These are phyloP conservation scores for Aspergillus pseudoglaucus DNA, from an alignment of 2,329 filamentous ascomycete species.

Conservation along the genomic window DNA sequence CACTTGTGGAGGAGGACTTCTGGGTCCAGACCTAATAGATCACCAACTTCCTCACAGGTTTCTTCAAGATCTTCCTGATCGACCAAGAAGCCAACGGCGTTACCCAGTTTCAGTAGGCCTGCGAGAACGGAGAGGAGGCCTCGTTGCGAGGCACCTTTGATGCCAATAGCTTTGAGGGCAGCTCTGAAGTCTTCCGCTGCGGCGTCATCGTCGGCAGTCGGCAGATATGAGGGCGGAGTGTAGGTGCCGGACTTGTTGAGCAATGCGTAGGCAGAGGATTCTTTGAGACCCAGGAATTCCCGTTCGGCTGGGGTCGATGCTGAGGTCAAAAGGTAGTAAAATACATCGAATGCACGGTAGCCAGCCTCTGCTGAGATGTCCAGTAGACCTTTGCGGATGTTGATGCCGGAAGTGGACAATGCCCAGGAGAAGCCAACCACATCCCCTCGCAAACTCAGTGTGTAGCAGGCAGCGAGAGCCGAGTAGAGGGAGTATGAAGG, in stretches of 20 bases:
- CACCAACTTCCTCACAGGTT: constrained; percentile 83
- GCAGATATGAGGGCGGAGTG: constrained; percentile 76
- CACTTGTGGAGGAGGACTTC: constrained; percentile 73
- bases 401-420: constrained; percentile 79
- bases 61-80: constrained; percentile 80
- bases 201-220: constrained; percentile 85
- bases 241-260: constrained; percentile 81
- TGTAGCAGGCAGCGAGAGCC: constrained; percentile 73
- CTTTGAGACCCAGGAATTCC: constrained; percentile 77
- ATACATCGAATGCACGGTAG: constrained; percentile 91
- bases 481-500: constrained; percentile 76
- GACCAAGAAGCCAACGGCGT: constrained; percentile 76
- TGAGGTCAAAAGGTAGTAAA: constrained; percentile 93
- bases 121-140: constrained; percentile 81
- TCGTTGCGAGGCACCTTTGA: constrained; percentile 77
- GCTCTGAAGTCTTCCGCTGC: constrained; percentile 87
- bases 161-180: constrained; percentile 83
- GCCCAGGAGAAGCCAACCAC: constrained; percentile 69
- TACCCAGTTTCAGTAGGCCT: constrained; percentile 82
- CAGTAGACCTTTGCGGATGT: constrained; percentile 72
- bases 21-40: constrained; percentile 77
- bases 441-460: constrained; percentile 72
- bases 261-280: constrained; percentile 68
- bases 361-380: constrained; percentile 72
- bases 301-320: constrained; percentile 81